These are phyloP conservation scores for Talaromyces sp. DNA, from an alignment of 2,329 filamentous ascomycete genomes.

Conservation along the genomic window DNA sequence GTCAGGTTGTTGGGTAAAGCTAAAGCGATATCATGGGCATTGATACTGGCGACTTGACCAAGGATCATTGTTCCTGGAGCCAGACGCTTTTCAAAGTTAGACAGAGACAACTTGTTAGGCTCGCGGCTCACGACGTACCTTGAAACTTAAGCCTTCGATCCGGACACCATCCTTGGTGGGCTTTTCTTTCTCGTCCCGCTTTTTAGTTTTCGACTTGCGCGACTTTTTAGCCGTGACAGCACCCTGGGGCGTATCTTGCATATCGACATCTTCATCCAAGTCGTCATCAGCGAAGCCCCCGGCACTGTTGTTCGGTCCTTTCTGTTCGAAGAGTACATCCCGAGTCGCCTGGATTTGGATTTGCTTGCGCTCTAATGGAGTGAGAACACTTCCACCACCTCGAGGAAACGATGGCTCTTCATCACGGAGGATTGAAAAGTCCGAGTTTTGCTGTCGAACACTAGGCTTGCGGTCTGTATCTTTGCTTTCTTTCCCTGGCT, in stretches of 20 bases:
- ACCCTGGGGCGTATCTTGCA: conserved; percentile 41
- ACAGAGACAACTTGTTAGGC: background rate
- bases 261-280: conserved; percentile 48
- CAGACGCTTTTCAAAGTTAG: conserved; percentile 58
- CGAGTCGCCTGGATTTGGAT: conserved; percentile 89
- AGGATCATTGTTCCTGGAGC: conserved; percentile 81
- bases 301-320: conserved; percentile 49
- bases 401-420: conserved; percentile 89
- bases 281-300: conserved; percentile 50
- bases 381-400: conserved; percentile 84
- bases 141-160: conserved; percentile 84
- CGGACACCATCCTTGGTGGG: conserved; percentile 53
- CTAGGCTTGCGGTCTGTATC: conserved; percentile 8
- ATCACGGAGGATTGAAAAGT: conserved; percentile 50
- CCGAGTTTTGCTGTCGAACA: conserved; percentile 24
- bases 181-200: conserved; percentile 46
- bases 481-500: conserved; percentile 24
- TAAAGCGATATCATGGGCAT: conserved; percentile 69
- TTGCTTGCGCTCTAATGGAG: conserved; percentile 91
- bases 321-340: conserved; percentile 85
- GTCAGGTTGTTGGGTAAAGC: conserved; percentile 88
- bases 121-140: conserved; percentile 49
- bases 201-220: conserved; percentile 41
- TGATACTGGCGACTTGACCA: conserved; percentile 78
- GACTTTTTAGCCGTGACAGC: conserved; percentile 30